These are phyloP conservation scores for Albatrellus sp. DNA, from an alignment of 1,284 basidiomycete genomes.

Conservation along the genomic window DNA sequence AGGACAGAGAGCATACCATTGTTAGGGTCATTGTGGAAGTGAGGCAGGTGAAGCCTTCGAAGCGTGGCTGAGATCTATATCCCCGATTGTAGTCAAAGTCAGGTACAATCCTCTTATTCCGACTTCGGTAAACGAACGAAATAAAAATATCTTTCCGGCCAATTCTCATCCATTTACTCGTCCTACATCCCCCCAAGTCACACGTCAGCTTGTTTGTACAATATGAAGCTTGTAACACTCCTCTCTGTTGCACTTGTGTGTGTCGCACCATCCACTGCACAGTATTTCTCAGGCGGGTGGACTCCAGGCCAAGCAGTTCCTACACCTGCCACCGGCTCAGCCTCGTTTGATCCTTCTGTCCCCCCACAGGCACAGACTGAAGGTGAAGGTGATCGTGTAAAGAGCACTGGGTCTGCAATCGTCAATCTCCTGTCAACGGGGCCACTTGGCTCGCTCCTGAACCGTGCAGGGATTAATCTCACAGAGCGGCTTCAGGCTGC, in stretches of 20 bases:
- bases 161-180: not conserved
- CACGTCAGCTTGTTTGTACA: constrained; percentile 14
- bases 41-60: no score
- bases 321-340: constrained; percentile 13
- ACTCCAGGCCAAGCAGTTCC: constrained; percentile 48
- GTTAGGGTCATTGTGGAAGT: no score
- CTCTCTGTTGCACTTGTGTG: constrained; percentile 23
- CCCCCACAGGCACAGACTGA: constrained; percentile 9
- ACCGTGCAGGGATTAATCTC: constrained; percentile 53
- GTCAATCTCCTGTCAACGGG: constrained; percentile 35
- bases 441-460: constrained; percentile 41
- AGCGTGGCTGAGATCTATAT: not conserved
- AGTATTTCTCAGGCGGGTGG: constrained; percentile 74
- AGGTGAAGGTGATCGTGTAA: constrained; percentile 4
- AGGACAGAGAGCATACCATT: no score
- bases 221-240: constrained; percentile 37
- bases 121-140: not conserved
- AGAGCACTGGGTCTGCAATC: constrained; percentile 16
- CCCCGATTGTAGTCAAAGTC: not conserved
- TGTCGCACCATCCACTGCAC: constrained; percentile 30
- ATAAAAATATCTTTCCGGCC: no score
- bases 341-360: constrained; percentile 13
- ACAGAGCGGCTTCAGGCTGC: constrained; percentile 40
- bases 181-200: not conserved
- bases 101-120: not conserved